A percentile compares a stretch with the other conserved stretches of the same genome.
These are phyloP conservation scores for Murraya koenigii DNA, from an alignment of 345 rosid genomes.

Conservation along the genomic window DNA sequence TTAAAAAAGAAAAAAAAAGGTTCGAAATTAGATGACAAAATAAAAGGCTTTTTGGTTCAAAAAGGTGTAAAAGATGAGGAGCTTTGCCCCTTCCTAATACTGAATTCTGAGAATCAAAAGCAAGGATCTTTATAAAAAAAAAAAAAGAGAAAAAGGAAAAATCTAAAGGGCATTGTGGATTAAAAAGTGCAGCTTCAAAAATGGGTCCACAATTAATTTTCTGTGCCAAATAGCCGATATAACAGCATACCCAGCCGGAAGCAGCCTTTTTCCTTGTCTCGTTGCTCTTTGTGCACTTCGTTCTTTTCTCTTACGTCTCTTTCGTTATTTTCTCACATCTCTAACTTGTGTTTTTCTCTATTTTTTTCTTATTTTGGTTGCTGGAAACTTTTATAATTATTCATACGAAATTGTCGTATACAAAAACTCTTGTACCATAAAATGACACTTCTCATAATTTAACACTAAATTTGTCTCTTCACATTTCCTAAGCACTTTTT, in stretches of 20 bases:
- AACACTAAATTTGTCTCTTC: too few species aligned
- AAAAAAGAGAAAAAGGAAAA: background rate
- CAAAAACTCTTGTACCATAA: too few species aligned
- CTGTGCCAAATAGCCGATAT: background rate
- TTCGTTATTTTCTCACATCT: background rate
- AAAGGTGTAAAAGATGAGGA: background rate
- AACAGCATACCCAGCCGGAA: conserved; percentile 3
- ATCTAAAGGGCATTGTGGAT: background rate
- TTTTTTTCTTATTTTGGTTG: too few species aligned
- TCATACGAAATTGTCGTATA: too few species aligned
- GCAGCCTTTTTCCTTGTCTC: conserved; percentile 25
- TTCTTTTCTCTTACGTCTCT: conserved; percentile 4
- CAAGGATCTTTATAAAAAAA: background rate
- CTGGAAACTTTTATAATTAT: too few species aligned
- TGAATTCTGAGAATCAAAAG: background rate
- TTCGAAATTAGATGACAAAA: background rate
- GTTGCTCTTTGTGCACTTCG: conserved; percentile 14
- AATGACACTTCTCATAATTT: too few species aligned
- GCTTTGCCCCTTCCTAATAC: conserved; percentile 4
- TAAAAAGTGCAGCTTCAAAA: background rate
- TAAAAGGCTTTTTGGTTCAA: background rate
- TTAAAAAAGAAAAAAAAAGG: background rate
- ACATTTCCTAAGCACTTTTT: too few species aligned
- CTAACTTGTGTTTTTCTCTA: background rate
- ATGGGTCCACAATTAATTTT: background rate